Conservation (phyloP, 2,329 filamentous ascomycete genomes). For the Diaporthe ampelina region DNA sequence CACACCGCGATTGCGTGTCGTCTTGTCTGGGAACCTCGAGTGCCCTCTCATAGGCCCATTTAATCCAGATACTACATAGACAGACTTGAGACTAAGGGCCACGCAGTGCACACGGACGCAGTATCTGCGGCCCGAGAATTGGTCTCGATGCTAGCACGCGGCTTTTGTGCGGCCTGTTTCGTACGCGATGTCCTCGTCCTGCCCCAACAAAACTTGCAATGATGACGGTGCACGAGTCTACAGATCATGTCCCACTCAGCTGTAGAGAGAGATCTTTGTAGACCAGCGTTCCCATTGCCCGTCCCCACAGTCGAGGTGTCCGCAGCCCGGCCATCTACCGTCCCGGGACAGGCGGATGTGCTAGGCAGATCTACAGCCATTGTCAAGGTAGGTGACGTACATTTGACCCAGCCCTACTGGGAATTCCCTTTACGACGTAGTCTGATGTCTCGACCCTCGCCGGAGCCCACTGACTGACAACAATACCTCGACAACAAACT, state of each 20-base stretch:
- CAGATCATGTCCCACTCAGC: constrained; percentile 14
- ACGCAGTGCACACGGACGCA: constrained; percentile 14
- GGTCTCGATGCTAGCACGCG: constrained; percentile 4
- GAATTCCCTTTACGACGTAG: neutral
- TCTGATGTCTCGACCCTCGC: neutral
- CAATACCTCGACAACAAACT: neutral
- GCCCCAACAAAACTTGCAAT: neutral
- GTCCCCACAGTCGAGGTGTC: neutral
- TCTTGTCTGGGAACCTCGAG: neutral
- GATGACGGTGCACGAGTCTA: neutral
- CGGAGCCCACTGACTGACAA: neutral
- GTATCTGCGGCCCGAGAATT: constrained; percentile 26
- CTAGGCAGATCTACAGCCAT: constrained; percentile 5
- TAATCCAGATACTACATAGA: neutral
- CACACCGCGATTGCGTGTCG: constrained; percentile 21
- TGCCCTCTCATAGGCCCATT: neutral
- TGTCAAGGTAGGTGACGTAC: neutral
- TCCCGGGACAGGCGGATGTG: neutral
- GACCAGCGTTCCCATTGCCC: neutral
- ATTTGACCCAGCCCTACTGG: neutral
- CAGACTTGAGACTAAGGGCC: neutral
- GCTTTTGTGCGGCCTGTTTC: no score
- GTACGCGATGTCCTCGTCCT: neutral
- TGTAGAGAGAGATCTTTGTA: neutral
- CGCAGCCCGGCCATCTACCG: neutral